Evolutionary conservation across 352 stramenopile species (phyloP).

Genomic region (Peronospora farinosa): DNA sequence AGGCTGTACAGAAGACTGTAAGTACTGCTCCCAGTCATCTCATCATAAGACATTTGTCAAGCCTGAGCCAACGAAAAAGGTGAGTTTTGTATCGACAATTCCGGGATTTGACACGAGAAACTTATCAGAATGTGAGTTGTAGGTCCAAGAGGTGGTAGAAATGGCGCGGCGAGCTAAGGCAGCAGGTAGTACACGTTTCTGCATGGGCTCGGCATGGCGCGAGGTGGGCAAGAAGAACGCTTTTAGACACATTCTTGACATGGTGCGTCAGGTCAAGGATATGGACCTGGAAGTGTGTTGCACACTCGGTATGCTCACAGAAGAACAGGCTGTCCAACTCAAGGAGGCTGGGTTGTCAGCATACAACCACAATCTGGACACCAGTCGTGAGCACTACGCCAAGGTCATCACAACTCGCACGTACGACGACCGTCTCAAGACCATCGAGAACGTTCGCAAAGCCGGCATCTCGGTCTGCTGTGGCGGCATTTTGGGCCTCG

Average conservation of each 20-base stretch:
- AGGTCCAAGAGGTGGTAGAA: slow-evolving; percentile 92
- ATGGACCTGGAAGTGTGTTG: slow-evolving; percentile 94
- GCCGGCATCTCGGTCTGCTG: slow-evolving; percentile 96
- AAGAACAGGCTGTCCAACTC: slow-evolving; percentile 92
- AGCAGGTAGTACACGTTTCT: slow-evolving; percentile 95
- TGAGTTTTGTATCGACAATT: not conserved
- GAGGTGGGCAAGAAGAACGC: slow-evolving; percentile 98
- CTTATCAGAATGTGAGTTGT: too few relatives aligned
- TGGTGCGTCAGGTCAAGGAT: slow-evolving; percentile 90
- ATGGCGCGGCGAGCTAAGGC: slow-evolving; percentile 93
- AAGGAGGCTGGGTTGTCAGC: slow-evolving; percentile 96
- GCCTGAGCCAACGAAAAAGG: slow-evolving; percentile 93
- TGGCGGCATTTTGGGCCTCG: slow-evolving; percentile 94
- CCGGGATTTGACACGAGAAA: too few relatives aligned
- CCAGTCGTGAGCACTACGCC: slow-evolving; percentile 94
- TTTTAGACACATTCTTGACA: slow-evolving; percentile 96
- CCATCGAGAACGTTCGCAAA: slow-evolving; percentile 95
- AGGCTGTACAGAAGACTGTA: slow-evolving; percentile 90
- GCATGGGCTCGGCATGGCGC: slow-evolving; percentile 96
- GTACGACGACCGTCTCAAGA: slow-evolving; percentile 95
- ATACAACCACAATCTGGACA: slow-evolving; percentile 99
- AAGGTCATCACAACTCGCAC: slow-evolving; percentile 94
- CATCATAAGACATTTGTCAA: slow-evolving; percentile 98
- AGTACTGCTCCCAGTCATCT: slow-evolving; percentile 95
- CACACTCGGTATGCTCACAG: slow-evolving; percentile 95